Base-by-base conservation (phyloP, 2,329 filamentous ascomycete species). In the Neopestalotiopsis rosae region DNA sequence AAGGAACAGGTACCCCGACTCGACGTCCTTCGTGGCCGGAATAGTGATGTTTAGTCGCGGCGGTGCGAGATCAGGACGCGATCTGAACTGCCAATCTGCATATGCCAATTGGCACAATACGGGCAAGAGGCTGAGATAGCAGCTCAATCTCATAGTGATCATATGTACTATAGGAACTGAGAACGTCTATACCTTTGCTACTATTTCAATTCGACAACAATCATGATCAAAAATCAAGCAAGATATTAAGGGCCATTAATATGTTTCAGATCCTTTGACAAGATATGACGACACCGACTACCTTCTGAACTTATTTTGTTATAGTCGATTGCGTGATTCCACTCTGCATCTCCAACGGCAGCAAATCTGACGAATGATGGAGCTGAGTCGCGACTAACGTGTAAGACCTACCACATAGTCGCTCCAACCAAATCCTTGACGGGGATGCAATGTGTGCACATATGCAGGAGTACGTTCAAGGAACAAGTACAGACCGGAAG, bases 21-120 rank as follows among this genome's bases (percentile, higher is more conserved):
- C 81, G 4, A 83, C 81, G 32, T 79, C 76, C 61, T 74, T 71
- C 6, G 79, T 77, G 4, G 83, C 81, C 4, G 81, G 78, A 57
- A 85, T 82, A 40, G 83, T 85, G 70, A 82, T 83, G 72, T 84
- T 83, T 40, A 84, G 72, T 1, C 72, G 78, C 28, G 84, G 84
- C 9, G 83, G 82, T 3, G 83, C 80, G 20, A 87, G 76, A 72
- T 86, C 85, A 28, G 83, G 78, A 24, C 83, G 79, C 9, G 82
- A 85, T 67, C 82, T 74, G 76, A 81, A 86, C 70, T 82, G 81
- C 81, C 83, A 85, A 72, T 86, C 81, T 10, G 74, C 76, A 30
- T 38, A 2, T 7, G 59, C 71, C 17, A 68, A 66, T 4, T 65
- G 58, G 20, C 68, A 62, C 12, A 75, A 65, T 17, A 30, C 49